A percentile compares a stretch with the other conserved stretches of the same genome.
phyloP scores from a whole-genome alignment of 257 asterid species.

The Henckelia pumila region DNA sequence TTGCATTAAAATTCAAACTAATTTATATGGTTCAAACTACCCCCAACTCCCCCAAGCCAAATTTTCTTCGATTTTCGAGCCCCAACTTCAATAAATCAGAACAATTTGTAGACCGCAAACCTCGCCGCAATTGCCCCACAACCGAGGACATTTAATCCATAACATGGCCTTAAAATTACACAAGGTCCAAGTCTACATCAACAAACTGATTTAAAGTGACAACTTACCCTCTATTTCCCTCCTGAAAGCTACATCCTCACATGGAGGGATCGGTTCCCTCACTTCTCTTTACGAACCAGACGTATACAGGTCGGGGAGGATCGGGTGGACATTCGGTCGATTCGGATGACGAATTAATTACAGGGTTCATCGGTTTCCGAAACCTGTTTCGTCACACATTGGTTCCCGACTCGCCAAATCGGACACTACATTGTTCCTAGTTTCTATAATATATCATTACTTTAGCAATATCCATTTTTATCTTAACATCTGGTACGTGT shows the following conservation, averaged over 20 bases:
- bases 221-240: too few species aligned
- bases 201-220: not conserved
- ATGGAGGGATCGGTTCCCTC: not conserved
- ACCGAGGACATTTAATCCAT: not conserved
- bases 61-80: not conserved
- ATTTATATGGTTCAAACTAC: slow-evolving; percentile 3
- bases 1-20: slow-evolving; percentile 22
- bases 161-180: too few species aligned
- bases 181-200: not conserved
- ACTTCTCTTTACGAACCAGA: not conserved
- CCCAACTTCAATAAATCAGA: not conserved
- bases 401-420: too few species aligned
- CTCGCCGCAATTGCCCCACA: not conserved
- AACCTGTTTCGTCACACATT: too few species aligned
- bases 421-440: too few species aligned
- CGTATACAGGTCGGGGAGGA: too few species aligned
- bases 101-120: not conserved
- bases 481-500: too few species aligned
- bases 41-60: not conserved
- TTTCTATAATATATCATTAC: too few species aligned
- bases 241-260: slow-evolving; percentile 16
- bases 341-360: too few species aligned
- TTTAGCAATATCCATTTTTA: too few species aligned
- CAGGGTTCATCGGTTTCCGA: too few species aligned
- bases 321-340: too few species aligned